Evolutionary conservation across 2,329 filamentous ascomycete genomes (phyloP).

Genomic region (Exophiala sp.): DNA sequence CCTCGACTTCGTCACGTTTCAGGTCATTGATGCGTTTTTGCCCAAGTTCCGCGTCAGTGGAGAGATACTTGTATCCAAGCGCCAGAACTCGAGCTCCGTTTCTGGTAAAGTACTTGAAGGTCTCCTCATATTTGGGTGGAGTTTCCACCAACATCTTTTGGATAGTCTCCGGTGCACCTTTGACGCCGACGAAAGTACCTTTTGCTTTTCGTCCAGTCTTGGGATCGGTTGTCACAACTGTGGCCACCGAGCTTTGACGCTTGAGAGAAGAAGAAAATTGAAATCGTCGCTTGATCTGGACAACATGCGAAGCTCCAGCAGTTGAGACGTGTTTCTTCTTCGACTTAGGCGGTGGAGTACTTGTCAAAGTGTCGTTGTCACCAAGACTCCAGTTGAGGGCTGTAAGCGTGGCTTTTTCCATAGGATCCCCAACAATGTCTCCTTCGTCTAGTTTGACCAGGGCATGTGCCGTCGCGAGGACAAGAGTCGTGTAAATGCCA

Average conservation of each 20-base stretch:
- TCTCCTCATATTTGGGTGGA: slow-evolving; percentile 89
- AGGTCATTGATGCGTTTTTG: slow-evolving; percentile 84
- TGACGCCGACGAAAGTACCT: slow-evolving; percentile 89
- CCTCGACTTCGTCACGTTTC: slow-evolving; percentile 87
- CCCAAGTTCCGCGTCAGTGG: slow-evolving; percentile 72
- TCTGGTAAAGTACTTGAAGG: slow-evolving; percentile 94
- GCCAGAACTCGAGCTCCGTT: slow-evolving; percentile 92
- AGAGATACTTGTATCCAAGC: slow-evolving; percentile 87
- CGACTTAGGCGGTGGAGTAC: slow-evolving; percentile 51
- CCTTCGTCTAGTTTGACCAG: slow-evolving; percentile 95
- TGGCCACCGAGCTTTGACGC: slow-evolving; percentile 89
- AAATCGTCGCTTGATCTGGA: slow-evolving; percentile 94
- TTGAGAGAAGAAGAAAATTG: slow-evolving; percentile 97
- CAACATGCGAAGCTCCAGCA: slow-evolving; percentile 57
- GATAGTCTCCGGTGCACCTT: slow-evolving; percentile 96
- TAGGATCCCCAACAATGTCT: slow-evolving; percentile 93
- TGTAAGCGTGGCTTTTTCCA: slow-evolving; percentile 92
- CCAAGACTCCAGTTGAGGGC: slow-evolving; percentile 92
- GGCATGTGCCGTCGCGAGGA: slow-evolving; percentile 90
- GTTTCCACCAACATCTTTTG: slow-evolving; percentile 81
- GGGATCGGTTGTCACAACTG: slow-evolving; percentile 65
- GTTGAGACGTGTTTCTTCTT: slow-evolving; percentile 44
- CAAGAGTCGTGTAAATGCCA: slow-evolving; percentile 77
- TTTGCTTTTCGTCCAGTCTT: slow-evolving; percentile 69
- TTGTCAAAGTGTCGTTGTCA: slow-evolving; percentile 74